Conservation (phyloP, 805 yeast species). For the Wickerhamiella dianesei region DNA sequence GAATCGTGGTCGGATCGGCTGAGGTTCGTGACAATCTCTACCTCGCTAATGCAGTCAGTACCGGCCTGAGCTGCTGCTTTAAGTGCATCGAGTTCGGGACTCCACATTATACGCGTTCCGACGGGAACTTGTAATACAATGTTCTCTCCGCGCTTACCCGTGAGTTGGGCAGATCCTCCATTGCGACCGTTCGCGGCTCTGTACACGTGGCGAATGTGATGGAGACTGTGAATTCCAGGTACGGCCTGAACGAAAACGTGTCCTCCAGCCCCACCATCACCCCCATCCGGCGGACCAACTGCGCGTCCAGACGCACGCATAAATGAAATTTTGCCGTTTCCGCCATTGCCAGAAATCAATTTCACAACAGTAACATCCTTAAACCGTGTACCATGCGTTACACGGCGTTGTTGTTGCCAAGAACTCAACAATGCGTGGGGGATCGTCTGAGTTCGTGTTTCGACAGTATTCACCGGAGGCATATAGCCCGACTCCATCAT, state of each 20-base stretch:
- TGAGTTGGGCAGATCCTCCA: slow-evolving; percentile 67
- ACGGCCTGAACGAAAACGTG: slow-evolving; percentile 71
- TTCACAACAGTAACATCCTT: slow-evolving; percentile 54
- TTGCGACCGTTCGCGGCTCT: slow-evolving; percentile 55
- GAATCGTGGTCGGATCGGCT: slow-evolving; percentile 15
- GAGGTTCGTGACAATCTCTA: slow-evolving; percentile 15
- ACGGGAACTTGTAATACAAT: slow-evolving; percentile 75
- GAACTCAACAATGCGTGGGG: slow-evolving; percentile 16
- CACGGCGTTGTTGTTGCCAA: slow-evolving; percentile 19
- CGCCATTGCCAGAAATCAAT: slow-evolving; percentile 71
- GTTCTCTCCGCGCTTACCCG: slow-evolving; percentile 77
- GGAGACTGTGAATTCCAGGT: slow-evolving; percentile 55
- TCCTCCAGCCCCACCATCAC: slow-evolving; percentile 96
- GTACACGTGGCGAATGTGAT: slow-evolving; percentile 52
- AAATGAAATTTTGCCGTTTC: slow-evolving; percentile 77
- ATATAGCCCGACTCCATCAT: slow-evolving; percentile 12
- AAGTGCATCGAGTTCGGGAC: slow-evolving; percentile 14
- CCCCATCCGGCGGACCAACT: slow-evolving; percentile 96
- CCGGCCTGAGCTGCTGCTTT: slow-evolving; percentile 17
- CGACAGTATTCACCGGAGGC: slow-evolving; percentile 13
- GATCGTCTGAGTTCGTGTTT: slow-evolving; percentile 5
- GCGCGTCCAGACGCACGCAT: slow-evolving; percentile 73
- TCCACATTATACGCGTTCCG: slow-evolving; percentile 77
- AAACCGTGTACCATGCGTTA: slow-evolving; percentile 11
- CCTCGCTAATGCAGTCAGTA: slow-evolving; percentile 5